A percentile compares a stretch with the other conserved stretches of the same genome.
Conservation (phyloP, 306 rosid genomes). For the Lathyrus oleraceus region DNA sequence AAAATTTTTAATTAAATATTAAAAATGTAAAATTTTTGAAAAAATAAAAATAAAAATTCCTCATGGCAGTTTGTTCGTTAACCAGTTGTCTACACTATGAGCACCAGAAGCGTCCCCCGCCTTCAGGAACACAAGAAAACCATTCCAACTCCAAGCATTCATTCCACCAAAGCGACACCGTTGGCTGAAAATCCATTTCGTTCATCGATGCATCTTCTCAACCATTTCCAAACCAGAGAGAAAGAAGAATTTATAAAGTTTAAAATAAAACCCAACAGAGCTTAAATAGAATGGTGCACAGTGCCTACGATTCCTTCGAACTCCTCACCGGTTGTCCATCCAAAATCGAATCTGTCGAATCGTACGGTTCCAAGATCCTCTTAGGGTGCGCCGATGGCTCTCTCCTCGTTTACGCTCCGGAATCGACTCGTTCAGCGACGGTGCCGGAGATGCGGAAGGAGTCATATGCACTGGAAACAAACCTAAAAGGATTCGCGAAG, state of each 20-base stretch:
- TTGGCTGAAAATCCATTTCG: neutral
- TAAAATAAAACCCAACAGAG: too few relatives aligned
- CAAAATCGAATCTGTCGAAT: conserved; percentile 77
- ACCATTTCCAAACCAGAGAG: neutral
- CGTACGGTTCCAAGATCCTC: conserved; percentile 76
- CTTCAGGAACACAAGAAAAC: neutral
- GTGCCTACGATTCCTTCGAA: conserved; percentile 86
- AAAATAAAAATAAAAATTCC: neutral
- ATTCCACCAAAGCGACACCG: conserved; percentile 10
- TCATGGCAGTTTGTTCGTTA: neutral
- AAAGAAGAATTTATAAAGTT: too few relatives aligned
- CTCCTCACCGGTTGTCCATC: conserved; percentile 57
- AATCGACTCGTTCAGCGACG: neutral
- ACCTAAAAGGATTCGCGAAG: conserved; percentile 61
- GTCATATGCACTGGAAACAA: conserved; percentile 55
- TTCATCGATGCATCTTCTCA: neutral
- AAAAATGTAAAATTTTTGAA: neutral
- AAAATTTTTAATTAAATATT: too few relatives aligned
- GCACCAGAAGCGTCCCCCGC: conserved; percentile 26
- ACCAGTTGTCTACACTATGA: neutral
- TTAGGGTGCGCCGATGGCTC: conserved; percentile 91
- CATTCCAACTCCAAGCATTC: neutral
- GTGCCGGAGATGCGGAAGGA: conserved; percentile 30
- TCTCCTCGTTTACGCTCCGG: conserved; percentile 70
- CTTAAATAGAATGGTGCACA: conserved; percentile 63